These are phyloP conservation scores for Fusarium sublunatum DNA, from an alignment of 2,329 filamentous ascomycete genomes.

Conservation along the genomic window DNA sequence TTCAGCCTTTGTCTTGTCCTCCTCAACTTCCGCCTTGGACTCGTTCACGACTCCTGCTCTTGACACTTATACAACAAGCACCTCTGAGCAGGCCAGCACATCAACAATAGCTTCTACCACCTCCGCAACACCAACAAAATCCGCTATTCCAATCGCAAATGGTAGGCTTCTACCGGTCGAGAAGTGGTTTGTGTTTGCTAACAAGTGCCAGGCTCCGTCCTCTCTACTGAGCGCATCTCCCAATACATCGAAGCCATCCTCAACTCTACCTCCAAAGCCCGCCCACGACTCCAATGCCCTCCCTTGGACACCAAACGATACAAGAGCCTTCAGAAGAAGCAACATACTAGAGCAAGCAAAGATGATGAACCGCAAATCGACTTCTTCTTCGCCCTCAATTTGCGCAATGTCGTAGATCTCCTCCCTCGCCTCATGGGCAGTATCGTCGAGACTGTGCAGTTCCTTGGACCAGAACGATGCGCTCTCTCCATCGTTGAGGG, in stretches of 20 bases:
- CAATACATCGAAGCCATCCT: conserved; percentile 49
- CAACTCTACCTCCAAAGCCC: conserved; percentile 41
- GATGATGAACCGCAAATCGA: conserved; percentile 23
- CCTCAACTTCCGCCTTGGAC: background rate
- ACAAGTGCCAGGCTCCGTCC: conserved; percentile 49
- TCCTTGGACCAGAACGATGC: conserved; percentile 63
- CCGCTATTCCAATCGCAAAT: conserved; percentile 13
- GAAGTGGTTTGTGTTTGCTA: background rate
- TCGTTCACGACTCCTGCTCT: conserved; percentile 11
- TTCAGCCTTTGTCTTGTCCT: background rate
- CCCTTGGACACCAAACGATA: conserved; percentile 39
- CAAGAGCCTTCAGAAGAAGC: conserved; percentile 30
- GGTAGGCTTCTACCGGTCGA: background rate
- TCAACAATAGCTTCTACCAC: background rate
- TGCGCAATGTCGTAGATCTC: conserved; percentile 58
- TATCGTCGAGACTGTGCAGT: conserved; percentile 61
- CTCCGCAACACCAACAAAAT: background rate
- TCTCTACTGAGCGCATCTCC: conserved; percentile 36
- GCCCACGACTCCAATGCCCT: conserved; percentile 48
- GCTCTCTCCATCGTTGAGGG: conserved; percentile 67
- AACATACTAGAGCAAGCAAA: background rate
- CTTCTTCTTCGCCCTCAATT: conserved; percentile 66
- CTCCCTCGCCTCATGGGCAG: conserved; percentile 64
- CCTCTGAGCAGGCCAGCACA: conserved; percentile 1
- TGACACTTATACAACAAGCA: conserved; percentile 8